These are phyloP conservation scores for Leccinum proximum DNA, from an alignment of 1,284 basidiomycete genomes.

Conservation along the genomic window DNA sequence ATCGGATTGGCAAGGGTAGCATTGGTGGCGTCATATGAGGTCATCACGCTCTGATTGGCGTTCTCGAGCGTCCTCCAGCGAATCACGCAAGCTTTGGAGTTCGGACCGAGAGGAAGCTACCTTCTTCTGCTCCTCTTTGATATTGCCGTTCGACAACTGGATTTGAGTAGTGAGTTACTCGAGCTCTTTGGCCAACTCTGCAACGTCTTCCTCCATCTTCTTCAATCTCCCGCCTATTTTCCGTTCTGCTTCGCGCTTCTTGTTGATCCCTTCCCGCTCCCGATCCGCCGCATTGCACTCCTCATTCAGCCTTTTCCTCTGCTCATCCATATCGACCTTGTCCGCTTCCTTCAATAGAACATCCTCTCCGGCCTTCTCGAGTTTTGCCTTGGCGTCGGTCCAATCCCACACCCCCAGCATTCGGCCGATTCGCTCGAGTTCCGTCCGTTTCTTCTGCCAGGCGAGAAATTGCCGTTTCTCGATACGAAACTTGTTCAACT, in stretches of 20 bases:
- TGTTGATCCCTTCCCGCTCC: conserved; percentile 54
- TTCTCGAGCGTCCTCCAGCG: conserved; percentile 53
- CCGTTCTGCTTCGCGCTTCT: conserved; percentile 63
- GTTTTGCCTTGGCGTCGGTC: conserved; percentile 52
- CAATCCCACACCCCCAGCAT: conserved; percentile 91
- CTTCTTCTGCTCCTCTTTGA: conserved; percentile 79
- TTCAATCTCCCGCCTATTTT: conserved; percentile 77
- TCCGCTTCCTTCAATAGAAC: conserved; percentile 47
- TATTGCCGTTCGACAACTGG: conserved; percentile 77
- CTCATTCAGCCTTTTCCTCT: conserved; percentile 48
- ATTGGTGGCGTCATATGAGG: conserved; percentile 64
- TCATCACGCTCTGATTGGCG: conserved; percentile 69
- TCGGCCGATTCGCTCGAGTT: conserved; percentile 88
- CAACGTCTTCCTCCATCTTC: conserved; percentile 75
- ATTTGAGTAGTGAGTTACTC: conserved; percentile 87
- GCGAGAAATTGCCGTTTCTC: conserved; percentile 92
- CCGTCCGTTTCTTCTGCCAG: conserved; percentile 88
- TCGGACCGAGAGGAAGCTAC: conserved; percentile 54
- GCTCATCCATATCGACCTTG: conserved; percentile 44
- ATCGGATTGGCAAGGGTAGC: conserved; percentile 54
- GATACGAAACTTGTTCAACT: conserved; percentile 86
- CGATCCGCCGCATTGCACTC: conserved; percentile 50
- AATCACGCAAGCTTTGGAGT: conserved; percentile 56
- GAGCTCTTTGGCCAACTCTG: conserved; percentile 80
- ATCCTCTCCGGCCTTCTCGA: conserved; percentile 49